Conservation (phyloP, 2,329 filamentous ascomycete genomes). For the Cladosporium velox region DNA sequence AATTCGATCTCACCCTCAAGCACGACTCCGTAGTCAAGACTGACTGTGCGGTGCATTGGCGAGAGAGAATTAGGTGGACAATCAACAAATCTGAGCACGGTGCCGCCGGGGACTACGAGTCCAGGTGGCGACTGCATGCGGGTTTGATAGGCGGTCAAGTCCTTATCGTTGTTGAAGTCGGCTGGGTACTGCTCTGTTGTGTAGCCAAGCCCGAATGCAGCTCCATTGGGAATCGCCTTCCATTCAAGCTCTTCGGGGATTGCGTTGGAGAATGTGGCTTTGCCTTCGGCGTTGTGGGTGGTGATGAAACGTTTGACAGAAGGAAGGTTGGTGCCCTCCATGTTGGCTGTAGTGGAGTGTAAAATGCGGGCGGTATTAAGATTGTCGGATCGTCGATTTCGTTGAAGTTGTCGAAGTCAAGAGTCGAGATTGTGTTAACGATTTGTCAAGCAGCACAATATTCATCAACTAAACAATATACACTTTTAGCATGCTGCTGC, state of each 20-base stretch:
- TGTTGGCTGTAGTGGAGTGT: not conserved
- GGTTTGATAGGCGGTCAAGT: slow-evolving; percentile 49
- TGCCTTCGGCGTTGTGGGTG: slow-evolving; percentile 34
- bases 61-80: slow-evolving; percentile 13
- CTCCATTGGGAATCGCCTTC: slow-evolving; percentile 34
- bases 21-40: slow-evolving; percentile 39
- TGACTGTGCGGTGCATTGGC: slow-evolving; percentile 29
- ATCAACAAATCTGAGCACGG: slow-evolving; percentile 43
- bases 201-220: slow-evolving; percentile 53
- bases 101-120: slow-evolving; percentile 50
- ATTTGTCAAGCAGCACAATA: not conserved
- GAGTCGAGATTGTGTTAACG: not conserved
- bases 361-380: not conserved
- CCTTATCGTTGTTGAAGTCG: slow-evolving; percentile 47
- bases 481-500: not conserved
- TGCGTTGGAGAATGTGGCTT: slow-evolving; percentile 32
- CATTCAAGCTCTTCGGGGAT: slow-evolving; percentile 29
- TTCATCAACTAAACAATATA: not conserved
- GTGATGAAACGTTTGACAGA: slow-evolving; percentile 30
- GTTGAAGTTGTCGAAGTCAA: not conserved
- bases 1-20: slow-evolving; percentile 38
- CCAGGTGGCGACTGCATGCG: slow-evolving; percentile 50
- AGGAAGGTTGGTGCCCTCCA: slow-evolving; percentile 11
- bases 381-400: not conserved
- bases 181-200: slow-evolving; percentile 52